Base-by-base conservation (phyloP, 495 filamentous ascomycete genomes). In the Hypoxylon trugodes region DNA sequence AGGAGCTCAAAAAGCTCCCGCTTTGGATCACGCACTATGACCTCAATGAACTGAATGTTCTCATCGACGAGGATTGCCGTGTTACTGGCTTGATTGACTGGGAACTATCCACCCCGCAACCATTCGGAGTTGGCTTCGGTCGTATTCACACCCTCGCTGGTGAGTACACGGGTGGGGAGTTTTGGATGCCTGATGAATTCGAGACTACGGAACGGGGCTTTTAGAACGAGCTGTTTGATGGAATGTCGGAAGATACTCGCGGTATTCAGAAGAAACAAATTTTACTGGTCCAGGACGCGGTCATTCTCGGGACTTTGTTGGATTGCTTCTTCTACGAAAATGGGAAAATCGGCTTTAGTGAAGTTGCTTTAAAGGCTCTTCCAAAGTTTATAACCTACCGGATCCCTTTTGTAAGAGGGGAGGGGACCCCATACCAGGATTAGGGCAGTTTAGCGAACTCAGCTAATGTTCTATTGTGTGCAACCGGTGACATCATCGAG, bases 11-110 rank as follows among this genome's bases (percentile, higher is more conserved):
- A 22, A 28, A 59, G 32, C 72, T 75, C 40, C 72, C 69, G 48
- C 64, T 75, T 16, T 75, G 66, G 59, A 55, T 76, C 21, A 22
- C 72, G 12, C 61, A 65, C 21, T 59, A 59, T 35, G 66, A 76
- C 48, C 66, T 75, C 9, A 76, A 76, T 60, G 59, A 71, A 9
- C 58, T 75, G 26, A 77, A 76, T 48, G 59, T 74, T 9, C 59
- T 77, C 26, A 50, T 75, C 22, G 63, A 75, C 49, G 67, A 71
- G 59, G 56, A 75, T 33, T 73, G 53, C 48, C 41, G 69, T 16
- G 62, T 75, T 15, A 65, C 73, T 42, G 69, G 57, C 30, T 64
- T 75, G 19, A 58, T 76, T 25, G 73, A 75, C 62, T 73, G 70
- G 73, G 69, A 75, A 61, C 43, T 76, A 26, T 76, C 73, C 19